Evolutionary conservation across 2,329 filamentous ascomycete species (phyloP).

Genomic region (Dothideomycetes sp.): DNA sequence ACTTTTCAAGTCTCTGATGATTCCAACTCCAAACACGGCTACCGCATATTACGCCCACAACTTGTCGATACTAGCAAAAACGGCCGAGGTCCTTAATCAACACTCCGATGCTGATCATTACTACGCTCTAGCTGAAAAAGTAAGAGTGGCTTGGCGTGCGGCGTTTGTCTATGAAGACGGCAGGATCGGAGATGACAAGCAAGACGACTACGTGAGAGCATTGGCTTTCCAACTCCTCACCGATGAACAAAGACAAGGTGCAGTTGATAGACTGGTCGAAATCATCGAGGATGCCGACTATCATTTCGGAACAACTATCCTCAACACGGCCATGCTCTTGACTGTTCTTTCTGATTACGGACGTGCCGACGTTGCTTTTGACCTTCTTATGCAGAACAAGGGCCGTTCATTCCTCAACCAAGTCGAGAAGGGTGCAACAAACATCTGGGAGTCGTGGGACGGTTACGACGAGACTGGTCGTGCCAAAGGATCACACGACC

Average conservation of each 20-base stretch:
- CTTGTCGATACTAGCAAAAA: not conserved
- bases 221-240: slow-evolving; percentile 1
- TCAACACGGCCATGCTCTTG: slow-evolving; percentile 8
- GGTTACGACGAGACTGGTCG: slow-evolving; percentile 3
- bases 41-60: slow-evolving; percentile 9
- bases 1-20: slow-evolving; percentile 9
- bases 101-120: slow-evolving; percentile 5
- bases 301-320: slow-evolving; percentile 6
- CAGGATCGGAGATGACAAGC: slow-evolving; percentile 8
- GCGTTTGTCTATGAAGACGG: slow-evolving; percentile 1
- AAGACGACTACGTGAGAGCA: slow-evolving; percentile 8
- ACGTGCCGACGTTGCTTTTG: slow-evolving; percentile 4
- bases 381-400: slow-evolving; percentile 5
- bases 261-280: not conserved
- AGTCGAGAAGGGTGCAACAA: slow-evolving; percentile 7
- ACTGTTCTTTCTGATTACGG: slow-evolving; percentile 4
- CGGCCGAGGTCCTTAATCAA: slow-evolving; percentile 1
- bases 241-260: not conserved
- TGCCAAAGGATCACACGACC: slow-evolving; percentile 5
- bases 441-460: slow-evolving; percentile 3
- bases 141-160: not conserved
- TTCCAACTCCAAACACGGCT: slow-evolving; percentile 5
- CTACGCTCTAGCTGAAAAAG: not conserved
- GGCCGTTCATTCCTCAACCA: slow-evolving; percentile 2
- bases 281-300: slow-evolving; percentile 1